Base-by-base conservation (phyloP, 768 basidiomycete species). In the Naganishia vaughanmartiniae region DNA sequence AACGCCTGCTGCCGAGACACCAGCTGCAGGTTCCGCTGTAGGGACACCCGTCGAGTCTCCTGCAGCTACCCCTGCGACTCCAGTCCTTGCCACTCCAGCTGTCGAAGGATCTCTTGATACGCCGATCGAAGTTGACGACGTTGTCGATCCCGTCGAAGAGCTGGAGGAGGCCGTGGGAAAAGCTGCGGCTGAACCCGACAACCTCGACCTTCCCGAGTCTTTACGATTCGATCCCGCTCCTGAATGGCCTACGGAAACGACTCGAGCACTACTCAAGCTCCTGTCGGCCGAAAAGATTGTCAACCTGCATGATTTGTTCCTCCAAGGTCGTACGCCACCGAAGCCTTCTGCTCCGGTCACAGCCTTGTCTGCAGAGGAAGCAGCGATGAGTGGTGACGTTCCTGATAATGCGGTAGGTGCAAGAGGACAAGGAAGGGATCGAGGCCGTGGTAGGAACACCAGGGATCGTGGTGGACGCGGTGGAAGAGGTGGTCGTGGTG, bases 291-390 rank as follows among this genome's bases (percentile, higher is more conserved):
- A 85, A 24, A 84, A 84, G 6, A 85, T 93, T 36, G 76, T 80
- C 30, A 83, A 87, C 45, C 80, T 97, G 46, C 92, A 89, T 78
- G 82, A 85, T 48, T 87, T 96, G 80, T 90, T 85, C 71, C 83
- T 92, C 24, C 89, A 95, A 81, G 93, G 94, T 0, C 87, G 88
- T 6, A 88, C 89, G 70, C 88, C 90, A 42, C 90, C 90, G 0
- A 84, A 87, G 70, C 42, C 66, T 28, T 54, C 66, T 9, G 12
- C 60, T 9, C 0, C 30, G 5, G 36, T 10, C 5, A 15, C 31
- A 31, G 60, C 60, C 12, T 42, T 56, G 15, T 45, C 54, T 26
- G 72, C 66, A 51, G 75, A 76, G 65, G 76, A 76, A 54, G 75
- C 33, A 15, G 15, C 65, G 28, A 53, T 54, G 33, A 54, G 46